Evolutionary conservation across 352 stramenopile genomes (phyloP).

Genomic region (Phytophthora cryptogea): DNA sequence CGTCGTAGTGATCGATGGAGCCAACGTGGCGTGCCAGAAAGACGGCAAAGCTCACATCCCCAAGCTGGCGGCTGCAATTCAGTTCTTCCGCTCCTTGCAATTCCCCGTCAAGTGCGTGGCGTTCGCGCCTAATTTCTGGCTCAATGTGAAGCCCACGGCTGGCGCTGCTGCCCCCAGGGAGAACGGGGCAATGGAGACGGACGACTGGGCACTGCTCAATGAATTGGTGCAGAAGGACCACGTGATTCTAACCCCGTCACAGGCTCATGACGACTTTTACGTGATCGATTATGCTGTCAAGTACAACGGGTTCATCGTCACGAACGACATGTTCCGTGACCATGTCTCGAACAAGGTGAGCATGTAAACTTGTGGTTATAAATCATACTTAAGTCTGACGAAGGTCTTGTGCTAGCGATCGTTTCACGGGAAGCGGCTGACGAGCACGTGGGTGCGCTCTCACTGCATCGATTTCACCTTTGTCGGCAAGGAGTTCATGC

Average conservation of each 20-base stretch:
- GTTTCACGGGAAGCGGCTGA: slow-evolving; percentile 70
- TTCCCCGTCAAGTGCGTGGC: slow-evolving; percentile 66
- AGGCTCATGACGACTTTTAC: slow-evolving; percentile 91
- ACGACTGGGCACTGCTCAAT: slow-evolving; percentile 54
- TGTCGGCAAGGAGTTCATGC: slow-evolving; percentile 88
- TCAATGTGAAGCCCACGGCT: slow-evolving; percentile 58
- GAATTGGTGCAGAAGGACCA: slow-evolving; percentile 64
- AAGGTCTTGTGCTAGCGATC: slow-evolving; percentile 40
- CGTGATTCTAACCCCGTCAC: slow-evolving; percentile 80
- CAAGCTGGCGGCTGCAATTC: slow-evolving; percentile 66
- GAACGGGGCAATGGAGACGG: slow-evolving; percentile 49
- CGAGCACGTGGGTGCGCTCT: slow-evolving; percentile 59
- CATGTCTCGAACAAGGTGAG: slow-evolving; percentile 75
- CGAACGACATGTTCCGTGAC: slow-evolving; percentile 93
- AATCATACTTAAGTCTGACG: slow-evolving; percentile 2
- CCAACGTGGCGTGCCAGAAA: slow-evolving; percentile 78
- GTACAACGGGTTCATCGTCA: slow-evolving; percentile 89
- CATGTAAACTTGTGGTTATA: not conserved
- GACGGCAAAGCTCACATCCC: slow-evolving; percentile 51
- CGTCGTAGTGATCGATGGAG: slow-evolving; percentile 73
- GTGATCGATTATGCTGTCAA: slow-evolving; percentile 92
- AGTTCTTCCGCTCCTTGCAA: slow-evolving; percentile 59
- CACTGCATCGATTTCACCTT: slow-evolving; percentile 91
- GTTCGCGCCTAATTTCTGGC: slow-evolving; percentile 84
- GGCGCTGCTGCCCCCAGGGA: slow-evolving; percentile 26